Percentiles rank a stretch among this genome's conserved stretches.
Evolutionary conservation across 139 green algal species (phyloP).

Genomic region (Closterium sp.): DNA sequence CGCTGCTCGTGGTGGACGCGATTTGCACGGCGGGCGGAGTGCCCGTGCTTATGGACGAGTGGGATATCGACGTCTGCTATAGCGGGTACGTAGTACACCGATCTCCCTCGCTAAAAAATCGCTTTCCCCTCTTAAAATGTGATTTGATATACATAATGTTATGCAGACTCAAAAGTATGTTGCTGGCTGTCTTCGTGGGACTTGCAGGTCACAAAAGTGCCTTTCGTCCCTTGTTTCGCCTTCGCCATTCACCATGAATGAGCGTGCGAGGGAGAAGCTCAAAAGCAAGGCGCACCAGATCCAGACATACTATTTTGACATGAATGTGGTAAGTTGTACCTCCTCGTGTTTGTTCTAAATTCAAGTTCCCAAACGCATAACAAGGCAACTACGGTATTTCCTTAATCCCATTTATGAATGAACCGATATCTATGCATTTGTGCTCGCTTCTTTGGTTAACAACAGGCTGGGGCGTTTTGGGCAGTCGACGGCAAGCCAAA

Average conservation of each 20-base stretch:
- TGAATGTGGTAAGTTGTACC: constrained; percentile 30
- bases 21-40: constrained; percentile 85
- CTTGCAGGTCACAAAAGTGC: constrained; percentile 82
- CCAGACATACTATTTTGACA: constrained; percentile 50
- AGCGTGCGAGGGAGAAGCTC: constrained; percentile 29
- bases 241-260: constrained; percentile 48
- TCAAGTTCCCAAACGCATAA: too few species aligned
- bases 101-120: too few species aligned
- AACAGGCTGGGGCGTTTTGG: constrained; percentile 52
- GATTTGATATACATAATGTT: not conserved
- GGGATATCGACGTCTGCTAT: constrained; percentile 28
- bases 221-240: constrained; percentile 65
- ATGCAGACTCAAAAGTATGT: constrained; percentile 54
- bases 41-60: constrained; percentile 59
- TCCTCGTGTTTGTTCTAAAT: too few species aligned
- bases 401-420: too few species aligned
- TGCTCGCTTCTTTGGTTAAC: too few species aligned
- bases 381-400: too few species aligned
- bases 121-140: too few species aligned
- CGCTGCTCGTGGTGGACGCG: constrained; percentile 88
- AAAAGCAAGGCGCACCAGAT: constrained; percentile 21
- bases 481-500: constrained; percentile 40
- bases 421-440: too few species aligned
- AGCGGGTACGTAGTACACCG: constrained; percentile 43
- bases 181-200: constrained; percentile 92